Conservation (phyloP, 306 rosid genomes). For the Castanea crenata region DNA sequence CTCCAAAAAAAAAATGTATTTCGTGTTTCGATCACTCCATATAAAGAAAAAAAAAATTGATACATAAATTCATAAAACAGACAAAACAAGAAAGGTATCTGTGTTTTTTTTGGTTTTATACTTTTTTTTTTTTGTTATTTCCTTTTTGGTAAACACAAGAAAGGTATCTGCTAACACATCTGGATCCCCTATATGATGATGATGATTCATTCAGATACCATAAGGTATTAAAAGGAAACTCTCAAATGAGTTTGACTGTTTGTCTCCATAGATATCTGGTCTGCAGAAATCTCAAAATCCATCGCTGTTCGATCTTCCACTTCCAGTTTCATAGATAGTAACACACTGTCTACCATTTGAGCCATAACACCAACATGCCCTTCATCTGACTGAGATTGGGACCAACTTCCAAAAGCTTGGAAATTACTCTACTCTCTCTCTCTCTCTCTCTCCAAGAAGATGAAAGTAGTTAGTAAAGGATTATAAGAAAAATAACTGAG, state of each 20-base stretch:
- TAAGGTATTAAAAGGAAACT: neutral
- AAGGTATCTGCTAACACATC: neutral
- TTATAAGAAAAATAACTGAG: conserved; percentile 3
- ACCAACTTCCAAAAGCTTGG: conserved; percentile 59
- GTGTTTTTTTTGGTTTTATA: too few species aligned
- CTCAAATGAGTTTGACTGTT: neutral
- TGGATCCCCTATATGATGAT: neutral
- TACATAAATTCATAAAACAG: too few species aligned
- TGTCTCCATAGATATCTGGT: neutral
- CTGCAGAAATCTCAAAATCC: neutral
- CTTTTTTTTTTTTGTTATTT: too few species aligned
- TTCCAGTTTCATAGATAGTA: conserved; percentile 20
- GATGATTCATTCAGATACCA: too few species aligned
- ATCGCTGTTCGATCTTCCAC: neutral
- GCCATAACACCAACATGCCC: conserved; percentile 26
- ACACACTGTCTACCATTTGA: conserved; percentile 29
- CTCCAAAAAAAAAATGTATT: too few species aligned
- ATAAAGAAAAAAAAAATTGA: too few species aligned
- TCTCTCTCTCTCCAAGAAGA: conserved; percentile 23
- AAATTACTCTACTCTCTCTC: conserved; percentile 53
- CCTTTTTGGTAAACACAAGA: neutral
- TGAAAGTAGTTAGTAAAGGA: conserved; percentile 43
- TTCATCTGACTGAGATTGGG: conserved; percentile 44
- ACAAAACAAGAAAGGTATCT: too few species aligned
- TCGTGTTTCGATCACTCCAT: too few species aligned